A percentile compares a stretch with the other conserved stretches of the same genome.
Evolutionary conservation across 192 early-diverging fungal genomes (phyloP).

Genomic region (Rhizophagus clarus): DNA sequence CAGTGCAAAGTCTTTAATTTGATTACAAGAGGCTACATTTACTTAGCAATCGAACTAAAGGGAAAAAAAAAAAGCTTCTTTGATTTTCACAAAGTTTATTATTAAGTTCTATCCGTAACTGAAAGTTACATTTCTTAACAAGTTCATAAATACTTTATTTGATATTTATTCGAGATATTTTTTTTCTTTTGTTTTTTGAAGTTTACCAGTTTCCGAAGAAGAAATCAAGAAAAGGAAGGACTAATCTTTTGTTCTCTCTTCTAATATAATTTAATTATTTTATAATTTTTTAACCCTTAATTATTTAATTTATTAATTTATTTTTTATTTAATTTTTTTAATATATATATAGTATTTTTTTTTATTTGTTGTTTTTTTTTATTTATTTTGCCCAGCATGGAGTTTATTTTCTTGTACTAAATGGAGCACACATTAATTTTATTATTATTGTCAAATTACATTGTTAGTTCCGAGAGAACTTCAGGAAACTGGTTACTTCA

Average conservation of each 20-base stretch:
- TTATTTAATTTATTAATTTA: conserved; percentile 8
- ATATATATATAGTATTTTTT: conserved; percentile 23
- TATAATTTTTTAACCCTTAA: background rate
- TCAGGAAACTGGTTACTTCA: conserved; percentile 18
- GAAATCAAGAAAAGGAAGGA: background rate
- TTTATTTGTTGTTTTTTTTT: background rate
- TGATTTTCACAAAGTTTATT: background rate
- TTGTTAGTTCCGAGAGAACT: conserved; percentile 32
- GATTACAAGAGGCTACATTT: background rate
- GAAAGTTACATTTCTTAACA: too few relatives aligned
- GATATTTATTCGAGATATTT: background rate
- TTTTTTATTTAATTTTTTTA: conserved; percentile 8
- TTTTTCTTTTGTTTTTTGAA: background rate
- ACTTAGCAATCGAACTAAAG: background rate
- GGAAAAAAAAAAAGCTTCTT: background rate
- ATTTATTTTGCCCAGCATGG: conserved; percentile 27
- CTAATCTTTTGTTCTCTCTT: background rate
- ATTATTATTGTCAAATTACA: conserved; percentile 28
- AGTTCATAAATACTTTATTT: too few relatives aligned
- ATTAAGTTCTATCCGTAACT: background rate
- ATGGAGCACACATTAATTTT: conserved; percentile 27
- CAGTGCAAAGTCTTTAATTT: background rate
- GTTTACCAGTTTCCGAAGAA: background rate
- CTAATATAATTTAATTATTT: background rate
- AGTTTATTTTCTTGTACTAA: conserved; percentile 21